A percentile compares a stretch with the other conserved stretches of the same genome.
These are phyloP conservation scores for Arabidopsis arenosa DNA, from an alignment of 345 rosid genomes.

Conservation along the genomic window DNA sequence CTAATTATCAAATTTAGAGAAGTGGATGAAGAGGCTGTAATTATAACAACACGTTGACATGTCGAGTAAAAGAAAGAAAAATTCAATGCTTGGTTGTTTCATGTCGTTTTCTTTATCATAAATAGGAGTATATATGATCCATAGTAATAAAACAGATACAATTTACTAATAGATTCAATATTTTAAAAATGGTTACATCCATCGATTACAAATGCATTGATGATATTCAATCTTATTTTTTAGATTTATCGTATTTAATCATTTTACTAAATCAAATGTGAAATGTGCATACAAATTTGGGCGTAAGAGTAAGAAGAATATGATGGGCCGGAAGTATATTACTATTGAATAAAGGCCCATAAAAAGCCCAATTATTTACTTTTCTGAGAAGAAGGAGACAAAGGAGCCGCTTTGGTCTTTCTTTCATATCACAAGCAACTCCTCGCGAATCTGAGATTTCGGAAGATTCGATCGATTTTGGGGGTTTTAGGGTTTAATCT, in stretches of 20 bases:
- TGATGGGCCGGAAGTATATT: neutral
- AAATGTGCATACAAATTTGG: neutral
- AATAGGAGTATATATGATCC: neutral
- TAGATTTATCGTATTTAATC: too few species aligned
- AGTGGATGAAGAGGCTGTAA: slow-evolving; percentile 12
- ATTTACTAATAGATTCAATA: neutral
- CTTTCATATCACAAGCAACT: neutral
- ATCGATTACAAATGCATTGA: neutral
- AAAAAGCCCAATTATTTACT: slow-evolving; percentile 3
- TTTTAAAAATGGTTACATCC: too few species aligned
- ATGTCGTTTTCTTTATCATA: slow-evolving; percentile 41
- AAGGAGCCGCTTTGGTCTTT: slow-evolving; percentile 4
- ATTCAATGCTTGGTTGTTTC: slow-evolving; percentile 38
- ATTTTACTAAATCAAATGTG: too few species aligned
- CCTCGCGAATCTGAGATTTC: slow-evolving; percentile 42
- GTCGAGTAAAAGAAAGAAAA: slow-evolving; percentile 33
- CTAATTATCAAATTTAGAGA: neutral
- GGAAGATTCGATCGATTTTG: slow-evolving; percentile 36
- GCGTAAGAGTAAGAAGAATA: neutral
- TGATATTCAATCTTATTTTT: too few species aligned
- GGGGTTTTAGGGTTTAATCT: slow-evolving; percentile 44
- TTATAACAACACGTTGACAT: slow-evolving; percentile 41
- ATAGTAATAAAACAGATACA: neutral
- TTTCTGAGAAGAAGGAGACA: slow-evolving; percentile 11
- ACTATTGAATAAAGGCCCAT: neutral